Base-by-base conservation (phyloP, 2,329 filamentous ascomycete genomes). In the Neocucurbitaria cava region DNA sequence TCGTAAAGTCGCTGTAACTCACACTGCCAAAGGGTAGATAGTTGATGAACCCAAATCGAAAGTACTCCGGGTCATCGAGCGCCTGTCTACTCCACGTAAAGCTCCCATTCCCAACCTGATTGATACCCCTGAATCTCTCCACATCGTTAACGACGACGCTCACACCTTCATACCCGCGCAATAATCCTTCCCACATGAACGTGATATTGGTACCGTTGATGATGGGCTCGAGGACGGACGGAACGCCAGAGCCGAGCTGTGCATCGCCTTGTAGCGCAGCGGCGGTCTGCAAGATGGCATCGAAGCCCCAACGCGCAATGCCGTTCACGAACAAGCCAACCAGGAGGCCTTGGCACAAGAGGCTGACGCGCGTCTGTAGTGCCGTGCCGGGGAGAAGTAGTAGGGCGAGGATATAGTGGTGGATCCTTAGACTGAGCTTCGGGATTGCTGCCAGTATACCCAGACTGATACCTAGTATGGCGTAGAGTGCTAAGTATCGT, bases 241-340 rank as follows among this genome's bases (percentile, higher is more conserved):
- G 91, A 1, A 95, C 79, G 0, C 83, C 77, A 0, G 86, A 87
- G 8, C 86, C 85, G 15, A 78, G 65, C 49, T 77, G 75, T 1
- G 75, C 76, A 44, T 81, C 79, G 5, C 76, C 87, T 43, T 86
- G 87, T 21, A 99, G 78, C 0, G 87, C 87, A 0, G 77, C 83
- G 0, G 90, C 86, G 0, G 95, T 98, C 76, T 99, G 89, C 15
- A 99, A 83, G 42, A 99, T 86, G 1, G 89, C 84, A 58, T 92
- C 93, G 73, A 96, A 99, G 0, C 93, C 93, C 95, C 95, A 98
- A 39, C 94, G 85, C 3, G 93, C 94, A 55, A 96, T 87, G 47
- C 95, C 94, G 72, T 97, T 97, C 77, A 97, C 88, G 75, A 97
- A 98, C 0, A 98, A 83, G 0, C 95, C 95, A 7, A 98, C 79